These are phyloP conservation scores for Ilyonectria robusta DNA, from an alignment of 2,329 filamentous ascomycete genomes.

Conservation along the genomic window DNA sequence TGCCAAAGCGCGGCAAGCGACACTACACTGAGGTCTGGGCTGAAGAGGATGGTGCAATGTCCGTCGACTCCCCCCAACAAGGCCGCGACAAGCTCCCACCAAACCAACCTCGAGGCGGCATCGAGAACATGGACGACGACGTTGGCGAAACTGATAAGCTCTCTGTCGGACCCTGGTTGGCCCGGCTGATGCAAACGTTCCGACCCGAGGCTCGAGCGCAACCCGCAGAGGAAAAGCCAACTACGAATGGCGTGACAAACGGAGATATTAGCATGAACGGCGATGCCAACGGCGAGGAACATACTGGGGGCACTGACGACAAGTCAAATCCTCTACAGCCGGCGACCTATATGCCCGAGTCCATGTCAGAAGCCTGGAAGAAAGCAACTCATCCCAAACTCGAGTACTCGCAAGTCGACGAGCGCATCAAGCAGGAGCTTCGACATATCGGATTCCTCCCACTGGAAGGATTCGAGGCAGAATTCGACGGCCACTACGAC, in stretches of 20 bases:
- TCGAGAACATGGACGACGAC: constrained; percentile 89
- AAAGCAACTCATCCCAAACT: constrained; percentile 81
- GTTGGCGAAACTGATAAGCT: constrained; percentile 91
- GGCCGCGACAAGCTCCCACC: constrained; percentile 77
- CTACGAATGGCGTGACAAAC: constrained; percentile 65
- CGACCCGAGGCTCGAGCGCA: constrained; percentile 79
- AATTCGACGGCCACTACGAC: constrained; percentile 92
- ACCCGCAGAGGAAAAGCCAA: constrained; percentile 69
- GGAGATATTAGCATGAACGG: constrained; percentile 71
- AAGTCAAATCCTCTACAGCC: constrained; percentile 67
- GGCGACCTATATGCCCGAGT: constrained; percentile 85
- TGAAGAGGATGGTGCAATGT: constrained; percentile 88
- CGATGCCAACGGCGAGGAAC: constrained; percentile 57
- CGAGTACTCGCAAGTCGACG: constrained; percentile 89
- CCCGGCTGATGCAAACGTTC: constrained; percentile 84
- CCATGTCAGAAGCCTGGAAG: constrained; percentile 82
- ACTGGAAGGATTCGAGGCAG: constrained; percentile 73
- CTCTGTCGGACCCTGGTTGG: constrained; percentile 88
- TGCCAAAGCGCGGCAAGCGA: constrained; percentile 86
- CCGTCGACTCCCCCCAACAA: constrained; percentile 76
- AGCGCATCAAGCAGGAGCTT: constrained; percentile 91
- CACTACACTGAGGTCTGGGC: constrained; percentile 94
- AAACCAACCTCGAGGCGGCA: constrained; percentile 87
- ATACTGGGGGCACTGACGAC: constrained; percentile 52
- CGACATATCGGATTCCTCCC: constrained; percentile 91